Conservation (phyloP, 2,329 filamentous ascomycete species). For the Aspergillus fructus region DNA sequence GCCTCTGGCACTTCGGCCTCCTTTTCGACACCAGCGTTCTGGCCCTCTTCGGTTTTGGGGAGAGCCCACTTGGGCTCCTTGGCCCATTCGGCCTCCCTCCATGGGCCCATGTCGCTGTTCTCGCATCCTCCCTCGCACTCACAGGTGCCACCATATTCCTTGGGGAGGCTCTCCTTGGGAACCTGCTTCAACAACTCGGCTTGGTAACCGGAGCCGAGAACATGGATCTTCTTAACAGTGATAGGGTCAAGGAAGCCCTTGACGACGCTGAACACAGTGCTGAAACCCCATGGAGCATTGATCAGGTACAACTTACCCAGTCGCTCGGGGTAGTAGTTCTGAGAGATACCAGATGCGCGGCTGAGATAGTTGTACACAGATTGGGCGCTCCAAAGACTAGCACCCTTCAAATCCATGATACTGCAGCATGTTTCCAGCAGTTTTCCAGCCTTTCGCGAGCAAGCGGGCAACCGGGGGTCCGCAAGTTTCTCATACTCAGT, state of each 20-base stretch:
- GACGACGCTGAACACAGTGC: conserved; percentile 77
- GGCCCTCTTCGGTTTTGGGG: conserved; percentile 25
- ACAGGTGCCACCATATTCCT: conserved; percentile 80
- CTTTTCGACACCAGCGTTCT: conserved; percentile 26
- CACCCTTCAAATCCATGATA: conserved; percentile 96
- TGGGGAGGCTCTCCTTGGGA: conserved; percentile 84
- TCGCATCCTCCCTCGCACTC: conserved; percentile 78
- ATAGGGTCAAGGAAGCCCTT: conserved; percentile 96
- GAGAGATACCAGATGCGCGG: conserved; percentile 82
- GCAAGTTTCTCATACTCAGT: conserved; percentile 96
- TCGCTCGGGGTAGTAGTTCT: conserved; percentile 99
- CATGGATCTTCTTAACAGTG: conserved; percentile 92
- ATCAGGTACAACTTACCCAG: conserved; percentile 95
- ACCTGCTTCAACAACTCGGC: conserved; percentile 81
- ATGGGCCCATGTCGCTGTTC: conserved; percentile 87
- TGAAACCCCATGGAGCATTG: conserved; percentile 97
- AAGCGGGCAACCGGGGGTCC: conserved; percentile 90
- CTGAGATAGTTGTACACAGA: conserved; percentile 87
- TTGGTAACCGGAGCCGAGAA: conserved; percentile 79
- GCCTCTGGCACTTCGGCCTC: conserved; percentile 28
- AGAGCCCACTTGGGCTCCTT: conserved; percentile 45
- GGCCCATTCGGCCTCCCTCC: conserved; percentile 56
- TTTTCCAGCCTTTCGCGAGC: conserved; percentile 84
- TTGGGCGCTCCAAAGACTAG: conserved; percentile 75
- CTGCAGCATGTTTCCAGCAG: conserved; percentile 97